Evolutionary conservation across 2,329 filamentous ascomycete species (phyloP).

Genomic region (Colletotrichum chlorophyti): DNA sequence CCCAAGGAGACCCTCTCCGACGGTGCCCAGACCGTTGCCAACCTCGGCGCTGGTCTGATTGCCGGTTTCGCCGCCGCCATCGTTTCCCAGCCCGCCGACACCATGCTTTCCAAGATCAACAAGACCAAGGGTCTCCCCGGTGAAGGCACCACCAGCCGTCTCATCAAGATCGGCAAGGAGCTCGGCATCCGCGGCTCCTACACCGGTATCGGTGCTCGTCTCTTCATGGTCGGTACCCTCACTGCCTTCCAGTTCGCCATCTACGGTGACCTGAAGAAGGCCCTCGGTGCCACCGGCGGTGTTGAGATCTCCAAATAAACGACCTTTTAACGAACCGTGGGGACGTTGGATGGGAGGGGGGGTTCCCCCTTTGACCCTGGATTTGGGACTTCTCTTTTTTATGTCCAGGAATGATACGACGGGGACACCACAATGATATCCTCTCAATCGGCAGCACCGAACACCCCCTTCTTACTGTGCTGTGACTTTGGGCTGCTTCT

Average conservation of each 20-base stretch:
- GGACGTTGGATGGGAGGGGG: neutral
- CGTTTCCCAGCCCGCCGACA: conserved; percentile 89
- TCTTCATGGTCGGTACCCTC: conserved; percentile 70
- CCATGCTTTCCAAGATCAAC: conserved; percentile 96
- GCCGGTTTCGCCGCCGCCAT: conserved; percentile 83
- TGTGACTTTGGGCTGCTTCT: conserved; percentile 6
- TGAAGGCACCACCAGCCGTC: conserved; percentile 80
- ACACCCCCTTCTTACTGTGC: neutral
- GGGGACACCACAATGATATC: conserved; percentile 22
- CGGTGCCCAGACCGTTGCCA: conserved; percentile 77
- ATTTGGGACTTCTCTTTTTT: conserved; percentile 10
- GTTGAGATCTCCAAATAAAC: conserved; percentile 69
- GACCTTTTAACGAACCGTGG: neutral
- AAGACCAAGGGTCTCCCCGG: conserved; percentile 88
- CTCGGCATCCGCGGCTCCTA: conserved; percentile 81
- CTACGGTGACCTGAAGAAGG: conserved; percentile 72
- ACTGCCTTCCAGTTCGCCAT: conserved; percentile 88
- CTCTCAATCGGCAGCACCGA: conserved; percentile 11
- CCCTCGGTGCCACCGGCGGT: conserved; percentile 75
- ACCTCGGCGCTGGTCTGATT: conserved; percentile 67
- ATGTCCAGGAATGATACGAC: conserved; percentile 12
- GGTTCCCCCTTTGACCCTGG: neutral
- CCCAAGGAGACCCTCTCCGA: conserved; percentile 76
- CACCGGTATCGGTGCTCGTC: conserved; percentile 79
- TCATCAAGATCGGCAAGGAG: conserved; percentile 89